These are phyloP conservation scores for Kwoniella sp. DNA, from an alignment of 768 basidiomycete genomes.

Conservation along the genomic window DNA sequence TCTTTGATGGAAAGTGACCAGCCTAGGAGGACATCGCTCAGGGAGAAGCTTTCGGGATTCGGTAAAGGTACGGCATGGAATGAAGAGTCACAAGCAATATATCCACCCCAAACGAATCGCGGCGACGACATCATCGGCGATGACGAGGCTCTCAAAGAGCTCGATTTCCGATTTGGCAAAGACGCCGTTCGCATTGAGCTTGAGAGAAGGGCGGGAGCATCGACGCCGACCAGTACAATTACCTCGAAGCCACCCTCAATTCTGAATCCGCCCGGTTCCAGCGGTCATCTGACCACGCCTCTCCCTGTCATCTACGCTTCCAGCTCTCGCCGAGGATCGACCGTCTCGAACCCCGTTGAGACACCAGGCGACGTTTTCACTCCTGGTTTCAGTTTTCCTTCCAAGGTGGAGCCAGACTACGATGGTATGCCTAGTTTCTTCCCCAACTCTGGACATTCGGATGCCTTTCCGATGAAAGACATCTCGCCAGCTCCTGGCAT, in stretches of 20 bases:
- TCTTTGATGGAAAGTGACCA: constrained; percentile 25
- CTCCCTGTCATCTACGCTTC: constrained; percentile 19
- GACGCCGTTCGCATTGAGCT: constrained; percentile 35
- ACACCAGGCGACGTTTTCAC: constrained; percentile 34
- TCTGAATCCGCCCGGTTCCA: constrained; percentile 1
- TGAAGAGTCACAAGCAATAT: constrained; percentile 3
- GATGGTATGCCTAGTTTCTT: not conserved
- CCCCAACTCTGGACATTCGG: not conserved
- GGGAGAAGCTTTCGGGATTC: not conserved
- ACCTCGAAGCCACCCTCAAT: constrained; percentile 17
- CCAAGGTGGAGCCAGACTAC: constrained; percentile 20
- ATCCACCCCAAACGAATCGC: constrained; percentile 1
- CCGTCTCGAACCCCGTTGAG: constrained; percentile 9
- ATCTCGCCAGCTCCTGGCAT: constrained; percentile 2
- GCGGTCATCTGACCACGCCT: constrained; percentile 6
- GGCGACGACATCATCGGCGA: constrained; percentile 25
- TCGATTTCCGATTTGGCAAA: constrained; percentile 43
- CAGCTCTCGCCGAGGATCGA: constrained; percentile 17
- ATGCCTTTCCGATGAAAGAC: not conserved
- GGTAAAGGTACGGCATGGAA: not conserved
- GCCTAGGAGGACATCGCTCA: not conserved
- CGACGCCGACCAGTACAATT: constrained; percentile 8
- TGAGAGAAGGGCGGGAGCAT: constrained; percentile 21
- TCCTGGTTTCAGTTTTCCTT: constrained; percentile 41
- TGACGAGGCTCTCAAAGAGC: constrained; percentile 37